Conservation (phyloP, 495 filamentous ascomycete genomes). For the Parmelia sp. region DNA sequence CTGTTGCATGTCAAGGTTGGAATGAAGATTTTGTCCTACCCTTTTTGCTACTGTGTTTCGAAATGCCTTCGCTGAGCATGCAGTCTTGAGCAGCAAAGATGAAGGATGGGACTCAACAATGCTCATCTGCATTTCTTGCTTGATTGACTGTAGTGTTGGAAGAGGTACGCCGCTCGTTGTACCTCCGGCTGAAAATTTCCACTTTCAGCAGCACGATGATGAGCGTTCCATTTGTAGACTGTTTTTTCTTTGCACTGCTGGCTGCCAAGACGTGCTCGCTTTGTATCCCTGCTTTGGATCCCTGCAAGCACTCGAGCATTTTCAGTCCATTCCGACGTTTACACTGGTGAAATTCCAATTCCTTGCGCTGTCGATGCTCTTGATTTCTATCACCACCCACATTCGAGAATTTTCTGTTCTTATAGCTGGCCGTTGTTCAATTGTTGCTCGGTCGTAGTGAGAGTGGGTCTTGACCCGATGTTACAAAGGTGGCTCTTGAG, state of each 20-base stretch:
- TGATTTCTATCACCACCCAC: background rate
- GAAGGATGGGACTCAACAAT: background rate
- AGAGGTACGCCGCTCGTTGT: too few relatives aligned
- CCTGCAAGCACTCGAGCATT: too few relatives aligned
- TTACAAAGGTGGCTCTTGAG: background rate
- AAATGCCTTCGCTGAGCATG: background rate
- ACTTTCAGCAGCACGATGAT: background rate
- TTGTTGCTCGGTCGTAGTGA: too few relatives aligned
- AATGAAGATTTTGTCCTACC: background rate
- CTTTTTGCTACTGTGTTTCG: background rate
- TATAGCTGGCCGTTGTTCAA: background rate
- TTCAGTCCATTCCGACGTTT: background rate
- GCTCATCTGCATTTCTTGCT: background rate
- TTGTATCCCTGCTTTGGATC: background rate
- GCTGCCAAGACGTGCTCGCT: background rate
- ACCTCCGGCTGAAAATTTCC: too few relatives aligned
- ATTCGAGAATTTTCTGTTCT: background rate
- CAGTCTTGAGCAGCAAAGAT: background rate
- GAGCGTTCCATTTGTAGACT: background rate
- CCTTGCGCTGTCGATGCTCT: background rate
- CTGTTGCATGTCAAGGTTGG: background rate
- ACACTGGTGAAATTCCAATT: background rate
- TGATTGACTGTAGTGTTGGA: background rate
- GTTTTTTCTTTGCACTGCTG: background rate
- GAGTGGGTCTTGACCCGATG: background rate